Conservation (phyloP, 106 monocot genomes). For the Phalaenopsis equestris region DNA sequence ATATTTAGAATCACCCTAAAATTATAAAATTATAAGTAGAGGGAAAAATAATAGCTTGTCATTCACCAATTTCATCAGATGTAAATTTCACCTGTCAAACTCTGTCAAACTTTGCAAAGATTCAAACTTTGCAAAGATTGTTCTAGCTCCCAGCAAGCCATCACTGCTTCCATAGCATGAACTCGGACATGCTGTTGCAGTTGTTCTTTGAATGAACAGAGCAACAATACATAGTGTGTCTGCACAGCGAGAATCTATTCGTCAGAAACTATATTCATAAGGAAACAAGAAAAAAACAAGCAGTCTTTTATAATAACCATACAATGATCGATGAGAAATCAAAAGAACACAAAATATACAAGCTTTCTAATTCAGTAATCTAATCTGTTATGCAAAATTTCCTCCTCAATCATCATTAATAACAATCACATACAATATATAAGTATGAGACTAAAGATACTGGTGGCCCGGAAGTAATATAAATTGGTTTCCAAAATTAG, state of each 20-base stretch:
- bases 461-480: neutral
- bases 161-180: conserved; percentile 95
- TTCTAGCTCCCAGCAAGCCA: conserved; percentile 97
- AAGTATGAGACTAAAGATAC: neutral
- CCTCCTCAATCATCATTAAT: neutral
- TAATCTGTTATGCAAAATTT: neutral
- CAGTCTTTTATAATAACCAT: neutral
- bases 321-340: neutral
- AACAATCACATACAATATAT: too few species aligned
- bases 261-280: conserved; percentile 1
- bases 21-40: neutral
- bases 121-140: conserved; percentile 83
- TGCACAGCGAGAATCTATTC: conserved; percentile 16
- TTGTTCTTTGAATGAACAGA: conserved; percentile 93
- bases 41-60: neutral
- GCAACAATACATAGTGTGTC: conserved; percentile 84
- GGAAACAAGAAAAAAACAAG: neutral
- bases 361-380: neutral
- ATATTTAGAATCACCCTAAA: neutral
- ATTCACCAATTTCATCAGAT: neutral
- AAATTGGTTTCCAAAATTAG: neutral
- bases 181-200: conserved; percentile 90
- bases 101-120: conserved; percentile 84
- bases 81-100: conserved; percentile 54
- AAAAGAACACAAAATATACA: neutral